Evolutionary conservation across 129 eudicot species (phyloP).

Genomic region (Logfia minima): DNA sequence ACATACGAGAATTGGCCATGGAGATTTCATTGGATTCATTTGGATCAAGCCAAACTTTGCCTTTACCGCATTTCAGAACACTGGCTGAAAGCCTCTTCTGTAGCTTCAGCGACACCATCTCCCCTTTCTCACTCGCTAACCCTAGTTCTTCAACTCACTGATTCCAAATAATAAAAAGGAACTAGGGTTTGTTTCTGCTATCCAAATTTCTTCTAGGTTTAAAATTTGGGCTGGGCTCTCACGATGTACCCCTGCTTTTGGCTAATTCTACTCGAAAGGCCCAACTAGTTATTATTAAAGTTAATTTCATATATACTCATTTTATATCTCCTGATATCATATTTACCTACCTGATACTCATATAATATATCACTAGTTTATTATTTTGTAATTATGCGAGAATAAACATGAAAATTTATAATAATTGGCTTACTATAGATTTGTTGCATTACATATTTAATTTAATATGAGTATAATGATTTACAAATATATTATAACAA

Average conservation of each 20-base stretch:
- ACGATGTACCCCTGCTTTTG: neutral
- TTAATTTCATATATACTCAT: too few species aligned
- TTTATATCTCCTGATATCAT: too few species aligned
- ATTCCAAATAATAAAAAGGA: neutral
- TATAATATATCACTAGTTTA: too few species aligned
- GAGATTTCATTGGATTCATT: constrained; percentile 64
- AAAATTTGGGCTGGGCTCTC: neutral
- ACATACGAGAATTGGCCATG: constrained; percentile 68
- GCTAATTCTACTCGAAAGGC: neutral
- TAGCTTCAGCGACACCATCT: constrained; percentile 60
- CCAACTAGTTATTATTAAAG: neutral
- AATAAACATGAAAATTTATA: too few species aligned
- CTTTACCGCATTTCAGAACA: constrained; percentile 59
- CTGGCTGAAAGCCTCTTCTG: constrained; percentile 70
- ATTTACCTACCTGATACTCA: too few species aligned
- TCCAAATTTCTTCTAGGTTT: neutral
- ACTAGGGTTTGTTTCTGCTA: neutral
- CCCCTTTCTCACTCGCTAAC: neutral
- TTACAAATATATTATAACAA: too few species aligned
- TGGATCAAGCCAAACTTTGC: constrained; percentile 70
- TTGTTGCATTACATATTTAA: too few species aligned
- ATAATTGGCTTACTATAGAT: too few species aligned
- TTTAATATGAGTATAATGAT: too few species aligned
- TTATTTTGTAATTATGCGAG: too few species aligned
- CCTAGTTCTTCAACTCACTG: neutral